Conservation (phyloP, 1,284 basidiomycete species). For the Irpex lacteus region DNA sequence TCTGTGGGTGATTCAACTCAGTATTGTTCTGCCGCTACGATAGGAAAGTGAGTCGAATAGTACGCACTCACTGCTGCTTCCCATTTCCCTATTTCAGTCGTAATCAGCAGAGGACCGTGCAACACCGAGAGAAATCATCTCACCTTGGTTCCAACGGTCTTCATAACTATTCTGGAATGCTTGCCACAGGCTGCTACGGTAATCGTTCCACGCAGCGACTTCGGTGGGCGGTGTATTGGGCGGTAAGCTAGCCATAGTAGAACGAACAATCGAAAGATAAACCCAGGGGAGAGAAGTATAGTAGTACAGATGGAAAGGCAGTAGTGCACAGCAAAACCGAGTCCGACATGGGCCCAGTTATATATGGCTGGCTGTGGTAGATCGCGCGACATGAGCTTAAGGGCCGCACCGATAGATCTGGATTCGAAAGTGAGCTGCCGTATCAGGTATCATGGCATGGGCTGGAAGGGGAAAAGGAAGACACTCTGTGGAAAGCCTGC, state of each 20-base stretch:
- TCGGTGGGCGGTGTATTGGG: constrained; percentile 21
- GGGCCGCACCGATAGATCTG: not conserved
- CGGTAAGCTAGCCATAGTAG: not conserved
- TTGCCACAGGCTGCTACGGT: constrained; percentile 26
- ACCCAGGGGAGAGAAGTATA: not conserved
- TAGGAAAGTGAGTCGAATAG: not conserved
- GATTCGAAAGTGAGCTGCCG: not conserved
- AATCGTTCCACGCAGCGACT: constrained; percentile 27
- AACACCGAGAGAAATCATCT: constrained; percentile 4
- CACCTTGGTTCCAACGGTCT: constrained; percentile 31
- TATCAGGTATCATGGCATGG: not conserved
- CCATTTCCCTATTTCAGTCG: constrained; percentile 22
- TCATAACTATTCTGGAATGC: constrained; percentile 31
- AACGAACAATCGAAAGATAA: not conserved
- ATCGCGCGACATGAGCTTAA: not conserved
- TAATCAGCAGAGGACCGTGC: not conserved
- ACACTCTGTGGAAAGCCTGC: not conserved
- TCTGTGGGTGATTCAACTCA: constrained; percentile 13
- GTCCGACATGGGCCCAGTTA: not conserved
- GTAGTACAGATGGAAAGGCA: not conserved
- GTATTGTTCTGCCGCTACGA: not conserved
- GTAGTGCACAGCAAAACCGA: not conserved
- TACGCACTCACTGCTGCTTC: constrained; percentile 25
- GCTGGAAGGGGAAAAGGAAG: not conserved
- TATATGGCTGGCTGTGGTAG: not conserved